Conservation (phyloP, 1,284 basidiomycete genomes). For the Amylostereum areolatum region DNA sequence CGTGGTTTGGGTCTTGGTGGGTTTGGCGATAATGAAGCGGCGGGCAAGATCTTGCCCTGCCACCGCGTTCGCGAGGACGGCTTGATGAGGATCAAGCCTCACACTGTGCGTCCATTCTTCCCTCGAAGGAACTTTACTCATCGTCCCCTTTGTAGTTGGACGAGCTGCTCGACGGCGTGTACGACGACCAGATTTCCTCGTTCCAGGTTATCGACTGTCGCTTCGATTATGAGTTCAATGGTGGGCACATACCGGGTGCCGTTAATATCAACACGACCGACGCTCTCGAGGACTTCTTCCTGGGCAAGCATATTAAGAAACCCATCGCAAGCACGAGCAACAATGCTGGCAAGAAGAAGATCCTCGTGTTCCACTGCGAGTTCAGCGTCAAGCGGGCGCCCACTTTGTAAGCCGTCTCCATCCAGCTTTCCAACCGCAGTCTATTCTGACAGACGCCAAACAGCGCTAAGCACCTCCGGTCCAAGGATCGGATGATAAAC, state of each 20-base stretch:
- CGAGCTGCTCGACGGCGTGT: constrained; percentile 69
- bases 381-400: constrained; percentile 94
- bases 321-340: constrained; percentile 82
- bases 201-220: constrained; percentile 93
- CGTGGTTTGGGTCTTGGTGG: constrained; percentile 37
- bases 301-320: constrained; percentile 50
- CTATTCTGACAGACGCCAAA: constrained; percentile 7
- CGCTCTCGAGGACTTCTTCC: constrained; percentile 77
- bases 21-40: constrained; percentile 89
- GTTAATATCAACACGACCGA: constrained; percentile 87
- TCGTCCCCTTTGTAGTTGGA: constrained; percentile 49
- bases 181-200: constrained; percentile 54
- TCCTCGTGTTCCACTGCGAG: constrained; percentile 97
- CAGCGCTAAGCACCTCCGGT: constrained; percentile 89
- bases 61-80: constrained; percentile 92
- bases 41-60: constrained; percentile 92
- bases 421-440: background rate
- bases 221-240: constrained; percentile 94
- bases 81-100: constrained; percentile 81
- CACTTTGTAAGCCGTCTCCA: constrained; percentile 68
- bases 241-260: constrained; percentile 90
- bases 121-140: background rate
- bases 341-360: constrained; percentile 66
- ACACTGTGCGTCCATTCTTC: constrained; percentile 57
- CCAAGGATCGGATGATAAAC: constrained; percentile 85